Evolutionary conservation across 768 basidiomycete species (phyloP).

Genomic region (Pleurotus platypus): DNA sequence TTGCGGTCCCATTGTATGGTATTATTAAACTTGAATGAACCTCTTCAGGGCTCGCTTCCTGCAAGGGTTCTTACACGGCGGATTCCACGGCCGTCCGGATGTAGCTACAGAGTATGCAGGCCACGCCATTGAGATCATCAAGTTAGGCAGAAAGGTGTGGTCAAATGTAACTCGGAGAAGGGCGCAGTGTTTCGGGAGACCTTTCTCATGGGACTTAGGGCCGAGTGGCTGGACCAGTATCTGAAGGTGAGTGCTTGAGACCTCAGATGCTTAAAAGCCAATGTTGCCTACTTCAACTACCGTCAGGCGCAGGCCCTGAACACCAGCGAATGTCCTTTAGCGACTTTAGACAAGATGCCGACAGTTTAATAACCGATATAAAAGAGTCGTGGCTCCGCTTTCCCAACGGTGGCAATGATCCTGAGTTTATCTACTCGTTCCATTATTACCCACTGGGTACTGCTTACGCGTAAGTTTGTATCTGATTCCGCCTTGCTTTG

Average conservation of each 20-base stretch:
- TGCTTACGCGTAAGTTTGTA: slow-evolving; percentile 29
- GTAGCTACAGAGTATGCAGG: slow-evolving; percentile 28
- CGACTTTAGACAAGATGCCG: slow-evolving; percentile 27
- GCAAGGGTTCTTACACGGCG: slow-evolving; percentile 26
- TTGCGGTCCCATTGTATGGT: too few relatives aligned
- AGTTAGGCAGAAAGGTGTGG: slow-evolving; percentile 39
- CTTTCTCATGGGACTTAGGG: slow-evolving; percentile 38
- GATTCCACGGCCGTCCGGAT: slow-evolving; percentile 10
- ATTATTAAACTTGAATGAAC: too few relatives aligned
- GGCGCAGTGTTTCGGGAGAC: slow-evolving; percentile 39
- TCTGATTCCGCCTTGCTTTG: too few relatives aligned
- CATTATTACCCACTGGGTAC: slow-evolving; percentile 31
- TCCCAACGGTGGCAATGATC: slow-evolving; percentile 12
- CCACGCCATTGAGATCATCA: slow-evolving; percentile 34
- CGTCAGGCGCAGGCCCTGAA: background rate
- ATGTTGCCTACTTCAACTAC: too few relatives aligned
- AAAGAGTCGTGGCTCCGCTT: background rate
- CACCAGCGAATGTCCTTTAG: slow-evolving; percentile 16
- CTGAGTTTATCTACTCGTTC: slow-evolving; percentile 31
- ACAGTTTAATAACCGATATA: slow-evolving; percentile 25
- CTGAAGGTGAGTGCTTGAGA: slow-evolving; percentile 24
- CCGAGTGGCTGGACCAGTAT: slow-evolving; percentile 27
- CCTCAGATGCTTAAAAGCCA: too few relatives aligned
- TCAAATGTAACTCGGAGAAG: slow-evolving; percentile 31
- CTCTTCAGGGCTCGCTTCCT: slow-evolving; percentile 30